These are phyloP conservation scores for Nakazawaea wyomingensis DNA, from an alignment of 805 yeast genomes.

Conservation along the genomic window DNA sequence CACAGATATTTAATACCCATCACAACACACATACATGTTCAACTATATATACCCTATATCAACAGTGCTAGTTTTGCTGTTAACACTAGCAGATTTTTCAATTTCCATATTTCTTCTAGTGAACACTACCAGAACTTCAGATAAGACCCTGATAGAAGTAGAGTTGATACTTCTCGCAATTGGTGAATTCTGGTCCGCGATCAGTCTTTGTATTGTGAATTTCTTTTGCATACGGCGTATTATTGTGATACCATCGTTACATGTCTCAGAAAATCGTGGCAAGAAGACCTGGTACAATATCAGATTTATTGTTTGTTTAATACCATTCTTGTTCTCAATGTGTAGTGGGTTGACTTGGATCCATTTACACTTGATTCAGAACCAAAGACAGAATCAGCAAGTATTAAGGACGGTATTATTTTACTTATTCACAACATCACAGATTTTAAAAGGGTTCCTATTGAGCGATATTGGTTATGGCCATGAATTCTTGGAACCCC, in stretches of 20 bases:
- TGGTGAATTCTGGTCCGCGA: background rate
- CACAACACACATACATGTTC: background rate
- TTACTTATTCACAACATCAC: background rate
- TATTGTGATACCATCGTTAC: too few species aligned
- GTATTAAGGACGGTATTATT: background rate
- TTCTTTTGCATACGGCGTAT: too few species aligned
- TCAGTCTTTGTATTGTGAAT: too few species aligned
- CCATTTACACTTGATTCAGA: background rate
- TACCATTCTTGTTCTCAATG: background rate
- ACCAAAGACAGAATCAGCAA: background rate
- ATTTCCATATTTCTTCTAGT: background rate
- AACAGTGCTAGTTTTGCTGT: background rate
- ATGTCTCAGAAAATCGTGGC: background rate
- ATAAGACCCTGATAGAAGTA: background rate
- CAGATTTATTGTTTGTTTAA: background rate
- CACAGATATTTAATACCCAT: background rate
- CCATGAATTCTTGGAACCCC: too few species aligned
- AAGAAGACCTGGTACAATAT: background rate
- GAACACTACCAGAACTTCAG: too few species aligned
- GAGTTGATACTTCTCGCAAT: background rate
- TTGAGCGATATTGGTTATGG: too few species aligned
- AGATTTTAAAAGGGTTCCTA: background rate
- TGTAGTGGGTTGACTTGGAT: constrained; percentile 4
- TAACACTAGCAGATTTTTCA: background rate
- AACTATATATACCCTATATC: background rate